These are phyloP conservation scores for Colletotrichum cuscutae DNA, from an alignment of 2,329 filamentous ascomycete species.

Conservation along the genomic window DNA sequence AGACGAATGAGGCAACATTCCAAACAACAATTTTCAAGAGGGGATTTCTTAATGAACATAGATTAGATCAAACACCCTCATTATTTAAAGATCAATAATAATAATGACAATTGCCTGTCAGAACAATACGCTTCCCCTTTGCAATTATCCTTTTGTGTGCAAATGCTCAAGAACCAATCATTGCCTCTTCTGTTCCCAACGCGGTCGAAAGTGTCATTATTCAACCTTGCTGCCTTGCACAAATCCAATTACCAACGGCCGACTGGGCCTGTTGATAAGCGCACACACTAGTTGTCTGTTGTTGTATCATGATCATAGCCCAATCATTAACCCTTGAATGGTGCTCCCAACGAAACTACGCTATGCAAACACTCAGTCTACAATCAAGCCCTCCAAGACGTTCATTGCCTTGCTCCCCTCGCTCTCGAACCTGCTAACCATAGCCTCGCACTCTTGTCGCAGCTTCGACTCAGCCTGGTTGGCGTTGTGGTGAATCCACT, in stretches of 20 bases:
- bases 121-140: neutral
- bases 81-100: conserved; percentile 21
- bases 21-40: neutral
- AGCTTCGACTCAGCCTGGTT: conserved; percentile 82
- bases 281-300: neutral
- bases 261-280: neutral
- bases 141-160: neutral
- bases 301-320: conserved; percentile 21
- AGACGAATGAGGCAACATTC: conserved; percentile 8
- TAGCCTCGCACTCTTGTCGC: conserved; percentile 81
- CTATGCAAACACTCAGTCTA: conserved; percentile 49
- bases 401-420: conserved; percentile 84
- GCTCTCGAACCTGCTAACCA: conserved; percentile 85
- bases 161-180: neutral
- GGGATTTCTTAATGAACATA: conserved; percentile 28
- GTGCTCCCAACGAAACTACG: conserved; percentile 16
- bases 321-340: conserved; percentile 16
- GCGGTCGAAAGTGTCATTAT: neutral
- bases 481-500: conserved; percentile 90
- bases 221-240: neutral
- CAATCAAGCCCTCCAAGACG: conserved; percentile 77
- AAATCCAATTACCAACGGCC: neutral
- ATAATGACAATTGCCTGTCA: conserved; percentile 27
- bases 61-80: conserved; percentile 27
- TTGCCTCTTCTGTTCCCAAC: neutral